Base-by-base conservation (phyloP, 202 grass and related monocot species). In the Brachypodium distachyon region DNA sequence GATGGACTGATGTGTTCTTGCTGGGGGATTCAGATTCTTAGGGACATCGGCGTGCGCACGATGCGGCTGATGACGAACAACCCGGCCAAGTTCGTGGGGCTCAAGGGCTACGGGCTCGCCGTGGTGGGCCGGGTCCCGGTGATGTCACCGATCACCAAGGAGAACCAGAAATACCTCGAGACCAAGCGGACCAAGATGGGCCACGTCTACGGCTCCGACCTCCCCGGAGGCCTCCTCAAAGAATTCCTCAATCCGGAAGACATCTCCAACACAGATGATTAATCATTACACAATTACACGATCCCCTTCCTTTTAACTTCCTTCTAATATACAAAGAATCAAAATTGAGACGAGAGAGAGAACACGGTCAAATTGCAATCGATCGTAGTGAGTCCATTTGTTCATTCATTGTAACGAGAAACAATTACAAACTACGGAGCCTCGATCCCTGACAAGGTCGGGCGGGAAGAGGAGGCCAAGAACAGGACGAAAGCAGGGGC, bases 41-140 rank as follows among this genome's bases (percentile, higher is more conserved):
- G 95, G 49, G 91, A 95, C 81, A 82, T 94, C 27, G 89, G 96
- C 22, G 89, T 98, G 58, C 82, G 80, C 33, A 98, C 96, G 68
- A 98, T 98, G 91, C 82, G 87, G 50, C 77, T 98, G 39, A 98
- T 95, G 96, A 95, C 96, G 14, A 98, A 98, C 64, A 98, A 98
- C 44, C 95, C 89, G 3, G 91, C 95, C 51, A 98, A 98, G 70
- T 95, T 98, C 73, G 61, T 98, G 3, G 96, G 96, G 46, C 88
- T 98, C 37, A 98, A 95, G 58, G 89, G 96, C 19, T 95, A 95
- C 49, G 96, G 96, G 4, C 91, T 98, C 62, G 96, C 96, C 25
- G 87, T 95, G 13, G 91, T 98, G 56, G 89, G 91, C 37, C 84
- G 89, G 59, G 89, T 98, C 33, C 96, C 96, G 28, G 89, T 95